A percentile compares a stretch with the other conserved stretches of the same genome.
phyloP scores from a whole-genome alignment of 148 eudicot species.

The Persicaria tinctoria region DNA sequence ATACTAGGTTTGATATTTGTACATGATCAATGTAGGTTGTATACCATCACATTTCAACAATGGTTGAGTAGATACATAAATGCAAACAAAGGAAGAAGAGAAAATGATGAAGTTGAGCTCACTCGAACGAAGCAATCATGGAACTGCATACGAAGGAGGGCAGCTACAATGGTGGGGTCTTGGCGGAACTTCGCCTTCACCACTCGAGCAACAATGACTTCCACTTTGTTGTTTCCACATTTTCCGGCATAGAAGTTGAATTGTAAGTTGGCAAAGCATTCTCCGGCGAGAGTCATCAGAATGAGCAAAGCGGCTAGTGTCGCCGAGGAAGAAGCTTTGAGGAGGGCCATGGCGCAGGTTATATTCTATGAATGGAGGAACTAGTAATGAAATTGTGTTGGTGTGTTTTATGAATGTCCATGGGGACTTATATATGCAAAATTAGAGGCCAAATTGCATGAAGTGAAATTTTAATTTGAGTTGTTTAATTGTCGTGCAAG shows the following conservation, averaged over 20 bases:
- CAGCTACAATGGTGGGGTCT: slow-evolving; percentile 25
- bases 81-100: too few species aligned
- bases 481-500: background rate
- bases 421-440: background rate
- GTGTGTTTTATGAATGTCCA: background rate
- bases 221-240: slow-evolving; percentile 28
- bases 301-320: slow-evolving; percentile 22
- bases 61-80: too few species aligned
- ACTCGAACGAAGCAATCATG: slow-evolving; percentile 55
- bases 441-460: background rate
- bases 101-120: slow-evolving; percentile 3
- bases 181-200: slow-evolving; percentile 2
- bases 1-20: too few species aligned
- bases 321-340: slow-evolving; percentile 2
- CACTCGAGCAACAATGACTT: slow-evolving; percentile 22
- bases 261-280: slow-evolving; percentile 18
- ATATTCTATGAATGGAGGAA: background rate
- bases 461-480: background rate
- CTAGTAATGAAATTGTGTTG: background rate
- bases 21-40: too few species aligned
- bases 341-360: background rate
- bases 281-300: slow-evolving; percentile 21
- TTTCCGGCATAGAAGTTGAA: slow-evolving; percentile 36
- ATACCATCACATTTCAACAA: too few species aligned
- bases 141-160: slow-evolving; percentile 39